Percentiles rank a stretch among this genome's conserved stretches.
phyloP scores from a whole-genome alignment of 2,329 filamentous ascomycete genomes.

The Beauveria varroae region DNA sequence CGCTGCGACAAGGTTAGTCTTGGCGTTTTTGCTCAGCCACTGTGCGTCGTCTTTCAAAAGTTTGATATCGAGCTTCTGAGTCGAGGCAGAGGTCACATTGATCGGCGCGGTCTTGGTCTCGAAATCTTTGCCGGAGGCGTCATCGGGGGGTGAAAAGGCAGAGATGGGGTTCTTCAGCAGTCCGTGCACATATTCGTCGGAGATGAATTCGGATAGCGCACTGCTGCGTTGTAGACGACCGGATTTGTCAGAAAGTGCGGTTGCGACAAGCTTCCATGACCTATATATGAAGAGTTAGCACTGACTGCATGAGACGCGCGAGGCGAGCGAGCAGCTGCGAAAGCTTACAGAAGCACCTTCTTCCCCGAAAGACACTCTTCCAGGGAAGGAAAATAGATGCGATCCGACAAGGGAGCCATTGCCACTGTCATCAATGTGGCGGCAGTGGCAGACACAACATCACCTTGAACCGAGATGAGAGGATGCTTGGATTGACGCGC shows the following conservation, averaged over 20 bases:
- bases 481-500: conserved; percentile 26
- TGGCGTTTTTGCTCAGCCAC: conserved; percentile 74
- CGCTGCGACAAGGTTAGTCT: conserved; percentile 74
- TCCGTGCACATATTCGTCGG: conserved; percentile 58
- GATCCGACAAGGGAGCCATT: conserved; percentile 66
- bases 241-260: conserved; percentile 47
- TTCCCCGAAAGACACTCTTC: conserved; percentile 79
- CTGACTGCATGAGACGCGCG: conserved; percentile 6
- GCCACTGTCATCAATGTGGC: conserved; percentile 43
- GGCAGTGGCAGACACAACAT: conserved; percentile 32
- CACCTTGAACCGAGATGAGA: conserved; percentile 20
- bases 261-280: conserved; percentile 55
- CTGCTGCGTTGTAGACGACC: conserved; percentile 45
- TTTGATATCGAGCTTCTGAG: conserved; percentile 63
- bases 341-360: conserved; percentile 67
- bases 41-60: conserved; percentile 76
- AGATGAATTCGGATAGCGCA: conserved; percentile 61
- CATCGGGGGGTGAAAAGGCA: conserved; percentile 56
- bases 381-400: conserved; percentile 74
- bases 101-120: conserved; percentile 83
- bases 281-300: conserved; percentile 27
- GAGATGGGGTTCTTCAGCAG: conserved; percentile 62
- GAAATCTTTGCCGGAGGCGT: conserved; percentile 62
- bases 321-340: background rate
- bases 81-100: conserved; percentile 63